Percentiles rank a stretch among this genome's conserved stretches.
Evolutionary conservation across 1,284 basidiomycete genomes (phyloP).

Genomic region (Naganishia cerealis): DNA sequence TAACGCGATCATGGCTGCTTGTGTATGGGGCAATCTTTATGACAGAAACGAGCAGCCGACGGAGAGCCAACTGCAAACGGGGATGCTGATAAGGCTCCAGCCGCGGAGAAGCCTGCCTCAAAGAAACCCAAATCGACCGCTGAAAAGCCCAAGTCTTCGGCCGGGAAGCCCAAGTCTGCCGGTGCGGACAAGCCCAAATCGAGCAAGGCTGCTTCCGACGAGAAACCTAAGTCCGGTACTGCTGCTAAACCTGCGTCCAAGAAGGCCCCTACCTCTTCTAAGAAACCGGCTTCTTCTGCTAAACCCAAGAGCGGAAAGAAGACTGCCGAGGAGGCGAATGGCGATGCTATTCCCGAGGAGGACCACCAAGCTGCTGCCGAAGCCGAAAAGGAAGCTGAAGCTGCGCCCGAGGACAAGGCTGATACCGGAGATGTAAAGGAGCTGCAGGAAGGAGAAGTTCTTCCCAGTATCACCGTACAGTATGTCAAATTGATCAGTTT

Average conservation of each 20-base stretch:
- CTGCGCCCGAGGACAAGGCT: constrained; percentile 41
- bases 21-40: neutral
- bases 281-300: constrained; percentile 33
- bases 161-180: constrained; percentile 31
- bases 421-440: constrained; percentile 39
- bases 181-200: constrained; percentile 23
- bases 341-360: constrained; percentile 30
- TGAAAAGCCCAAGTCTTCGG: constrained; percentile 27
- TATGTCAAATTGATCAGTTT: constrained; percentile 20
- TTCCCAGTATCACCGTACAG: constrained; percentile 74
- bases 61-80: constrained; percentile 27
- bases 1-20: neutral
- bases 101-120: constrained; percentile 25
- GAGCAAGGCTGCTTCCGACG: constrained; percentile 24
- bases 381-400: constrained; percentile 47
- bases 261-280: constrained; percentile 27
- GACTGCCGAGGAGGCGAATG: constrained; percentile 23
- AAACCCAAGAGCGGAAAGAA: constrained; percentile 32
- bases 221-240: constrained; percentile 29
- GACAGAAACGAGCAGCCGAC: constrained; percentile 34
- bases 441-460: constrained; percentile 71
- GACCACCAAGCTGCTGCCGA: constrained; percentile 34
- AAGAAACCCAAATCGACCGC: constrained; percentile 20
- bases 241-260: constrained; percentile 28
- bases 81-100: constrained; percentile 21